Conservation (phyloP, 2,329 filamentous ascomycete species). For the Fusarium protoensiforme region DNA sequence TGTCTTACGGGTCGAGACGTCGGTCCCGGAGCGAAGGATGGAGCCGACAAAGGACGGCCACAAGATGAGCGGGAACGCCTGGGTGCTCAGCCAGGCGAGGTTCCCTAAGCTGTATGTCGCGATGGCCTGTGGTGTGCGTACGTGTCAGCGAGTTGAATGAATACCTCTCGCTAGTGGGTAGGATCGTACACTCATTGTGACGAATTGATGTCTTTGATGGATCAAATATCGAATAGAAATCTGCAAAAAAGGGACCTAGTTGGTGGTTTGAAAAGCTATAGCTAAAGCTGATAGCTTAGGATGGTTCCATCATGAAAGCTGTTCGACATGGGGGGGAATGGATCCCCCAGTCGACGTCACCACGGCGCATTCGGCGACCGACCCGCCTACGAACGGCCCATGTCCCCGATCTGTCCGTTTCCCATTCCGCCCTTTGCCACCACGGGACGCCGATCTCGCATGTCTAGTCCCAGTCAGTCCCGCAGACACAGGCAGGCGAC, state of each 20-base stretch:
- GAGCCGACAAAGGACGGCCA: conserved; percentile 61
- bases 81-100: conserved; percentile 61
- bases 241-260: background rate
- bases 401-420: conserved; percentile 4
- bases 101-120: conserved; percentile 63
- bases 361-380: background rate
- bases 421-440: conserved; percentile 15
- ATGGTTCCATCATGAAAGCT: background rate
- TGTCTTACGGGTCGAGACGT: conserved; percentile 47
- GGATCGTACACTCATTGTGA: conserved; percentile 34
- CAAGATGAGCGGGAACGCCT: conserved; percentile 59
- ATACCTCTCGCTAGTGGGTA: background rate
- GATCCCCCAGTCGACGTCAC: conserved; percentile 21
- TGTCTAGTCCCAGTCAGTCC: background rate
- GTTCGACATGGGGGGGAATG: background rate
- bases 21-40: conserved; percentile 52
- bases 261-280: background rate
- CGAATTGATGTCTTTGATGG: background rate
- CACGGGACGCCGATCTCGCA: conserved; percentile 38
- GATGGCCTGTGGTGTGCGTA: conserved; percentile 52
- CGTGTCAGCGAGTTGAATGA: conserved; percentile 4
- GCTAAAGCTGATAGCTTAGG: background rate
- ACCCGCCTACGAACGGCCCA: background rate
- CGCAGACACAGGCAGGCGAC: background rate
- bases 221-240: background rate